phyloP scores from a whole-genome alignment of 768 basidiomycete genomes.

The Tylopilus felleus region DNA sequence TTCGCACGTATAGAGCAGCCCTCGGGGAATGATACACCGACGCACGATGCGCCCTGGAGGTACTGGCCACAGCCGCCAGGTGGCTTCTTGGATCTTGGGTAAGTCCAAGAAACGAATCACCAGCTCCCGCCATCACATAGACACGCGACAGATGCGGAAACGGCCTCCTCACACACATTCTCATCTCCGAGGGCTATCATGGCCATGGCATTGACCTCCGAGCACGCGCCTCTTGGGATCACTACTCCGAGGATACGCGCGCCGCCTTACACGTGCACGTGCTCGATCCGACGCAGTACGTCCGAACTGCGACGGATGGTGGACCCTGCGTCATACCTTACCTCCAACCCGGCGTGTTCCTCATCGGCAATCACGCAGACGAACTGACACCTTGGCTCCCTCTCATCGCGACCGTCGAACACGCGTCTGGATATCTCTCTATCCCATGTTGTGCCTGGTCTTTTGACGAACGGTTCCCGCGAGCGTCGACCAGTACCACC shows the following conservation, averaged over 20 bases:
- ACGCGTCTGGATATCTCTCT: slow-evolving; percentile 65
- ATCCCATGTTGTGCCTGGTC: slow-evolving; percentile 93
- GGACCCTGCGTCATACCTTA: slow-evolving; percentile 17
- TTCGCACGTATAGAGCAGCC: slow-evolving; percentile 33
- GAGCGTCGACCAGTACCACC: slow-evolving; percentile 35
- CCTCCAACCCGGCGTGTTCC: slow-evolving; percentile 53
- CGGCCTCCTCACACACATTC: slow-evolving; percentile 86
- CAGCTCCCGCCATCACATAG: not conserved
- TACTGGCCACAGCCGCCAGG: slow-evolving; percentile 75
- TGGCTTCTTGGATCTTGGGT: slow-evolving; percentile 92
- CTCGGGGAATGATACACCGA: not conserved
- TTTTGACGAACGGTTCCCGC: slow-evolving; percentile 66
- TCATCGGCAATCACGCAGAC: slow-evolving; percentile 95
- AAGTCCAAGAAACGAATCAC: slow-evolving; percentile 15
- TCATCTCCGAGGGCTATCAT: slow-evolving; percentile 75
- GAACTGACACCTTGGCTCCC: slow-evolving; percentile 96
- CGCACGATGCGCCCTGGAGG: slow-evolving; percentile 49
- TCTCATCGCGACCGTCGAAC: slow-evolving; percentile 62
- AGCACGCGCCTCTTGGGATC: slow-evolving; percentile 77
- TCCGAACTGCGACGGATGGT: not conserved
- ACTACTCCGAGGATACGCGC: slow-evolving; percentile 67
- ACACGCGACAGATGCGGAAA: slow-evolving; percentile 71
- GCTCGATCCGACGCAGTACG: slow-evolving; percentile 53
- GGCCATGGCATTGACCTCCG: slow-evolving; percentile 88
- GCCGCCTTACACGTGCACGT: slow-evolving; percentile 60